Conservation (phyloP, 768 basidiomycete genomes). For the Fomitopsis serialis region DNA sequence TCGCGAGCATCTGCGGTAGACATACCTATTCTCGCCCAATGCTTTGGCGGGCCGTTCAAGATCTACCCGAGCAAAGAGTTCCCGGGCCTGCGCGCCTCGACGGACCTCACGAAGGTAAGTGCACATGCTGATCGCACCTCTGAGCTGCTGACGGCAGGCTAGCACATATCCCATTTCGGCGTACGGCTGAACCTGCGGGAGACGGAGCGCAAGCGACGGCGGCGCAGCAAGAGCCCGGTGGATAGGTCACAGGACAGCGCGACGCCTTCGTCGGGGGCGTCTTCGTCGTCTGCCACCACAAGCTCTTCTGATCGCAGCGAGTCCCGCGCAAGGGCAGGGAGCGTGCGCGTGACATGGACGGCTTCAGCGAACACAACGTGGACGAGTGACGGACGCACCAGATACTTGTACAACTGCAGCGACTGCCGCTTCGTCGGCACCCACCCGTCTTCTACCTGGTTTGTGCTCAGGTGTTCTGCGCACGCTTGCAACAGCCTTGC, state of each 20-base stretch:
- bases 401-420: too few species aligned
- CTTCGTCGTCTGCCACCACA: not conserved
- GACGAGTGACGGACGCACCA: not conserved
- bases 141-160: not conserved
- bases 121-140: not conserved
- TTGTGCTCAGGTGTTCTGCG: too few species aligned
- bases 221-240: slow-evolving; percentile 1
- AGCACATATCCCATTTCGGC: slow-evolving; percentile 53
- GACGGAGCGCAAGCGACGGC: slow-evolving; percentile 46
- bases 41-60: slow-evolving; percentile 56
- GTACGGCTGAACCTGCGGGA: slow-evolving; percentile 57
- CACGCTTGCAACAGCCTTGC: too few species aligned
- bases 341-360: not conserved
- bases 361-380: not conserved
- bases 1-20: slow-evolving; percentile 31
- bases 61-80: slow-evolving; percentile 72
- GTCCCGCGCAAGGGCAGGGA: not conserved
- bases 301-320: not conserved
- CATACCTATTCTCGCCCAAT: slow-evolving; percentile 53
- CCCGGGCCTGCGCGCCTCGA: slow-evolving; percentile 61
- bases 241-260: not conserved
- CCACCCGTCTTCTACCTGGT: too few species aligned
- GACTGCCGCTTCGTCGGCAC: too few species aligned
- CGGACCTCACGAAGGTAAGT: slow-evolving; percentile 59
- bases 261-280: not conserved